Evolutionary conservation across 257 asterid genomes (phyloP), one percentile per base, ranked within the genome.

Genomic region (Solanum sejunctum): DNA sequence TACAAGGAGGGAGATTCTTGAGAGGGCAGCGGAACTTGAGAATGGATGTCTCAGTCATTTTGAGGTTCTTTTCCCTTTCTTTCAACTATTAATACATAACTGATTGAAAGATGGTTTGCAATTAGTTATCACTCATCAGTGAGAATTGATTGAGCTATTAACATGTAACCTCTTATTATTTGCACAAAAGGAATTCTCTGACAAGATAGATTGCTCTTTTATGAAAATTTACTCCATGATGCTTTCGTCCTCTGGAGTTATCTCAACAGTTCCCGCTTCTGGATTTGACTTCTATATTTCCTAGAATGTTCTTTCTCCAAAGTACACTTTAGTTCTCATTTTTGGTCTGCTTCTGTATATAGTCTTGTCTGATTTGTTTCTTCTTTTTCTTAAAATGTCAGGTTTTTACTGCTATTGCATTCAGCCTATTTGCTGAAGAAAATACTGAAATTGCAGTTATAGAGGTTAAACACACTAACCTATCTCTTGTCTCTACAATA

Each of bases 401-500:
- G 99, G 95, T 95, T 90, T 89, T 96, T 85, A 96, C 98, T 60
- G 98, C 99, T 80, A 58, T 93, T 56, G 97, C 98, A 3, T 92
- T 93, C 94, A 93, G 97, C 87, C 88, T 96, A 73, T 96, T 96
- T 89, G 97, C 98, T 13, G 92, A 89, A 88, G 97, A 89, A 89
- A 93, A 86, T 80, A 93, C 95, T 86, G 95, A 96, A n/a, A 86
- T 96, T 89, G 98, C 97, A 79, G 97, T 96, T 45, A 88, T 96
- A 72, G 99, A 96, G 98, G 99, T 96, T 85, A 54, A 52, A 67
- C 57, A n/a, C 41, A 71, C 67, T 85, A 70, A 43, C 79, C 80
- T 28, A 63, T 52, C 54, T 84, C 80, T 41, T 88, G 58, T 67
- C 51, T 82, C 84, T 60, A 16, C 52, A 71, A 43, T 81, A 84